Base-by-base conservation (phyloP, 768 basidiomycete species). In the Cystobasidium ongulense region DNA sequence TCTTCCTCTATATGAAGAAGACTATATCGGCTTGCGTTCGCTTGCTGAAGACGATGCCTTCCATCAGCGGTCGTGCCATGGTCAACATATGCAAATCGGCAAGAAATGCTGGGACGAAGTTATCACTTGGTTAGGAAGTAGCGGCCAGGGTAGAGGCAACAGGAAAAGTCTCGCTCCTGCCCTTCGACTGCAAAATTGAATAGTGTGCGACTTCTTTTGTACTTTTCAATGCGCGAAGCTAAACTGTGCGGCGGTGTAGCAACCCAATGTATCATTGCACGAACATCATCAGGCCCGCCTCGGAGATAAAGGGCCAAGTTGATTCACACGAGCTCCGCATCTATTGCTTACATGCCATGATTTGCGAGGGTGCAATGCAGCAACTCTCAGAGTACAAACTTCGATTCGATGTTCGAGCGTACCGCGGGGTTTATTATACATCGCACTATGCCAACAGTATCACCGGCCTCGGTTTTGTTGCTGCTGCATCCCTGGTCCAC, bases 21-120 rank as follows among this genome's bases (percentile, higher is more conserved):
- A 81, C 46, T 81, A 78, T 72, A 76, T 80, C 36, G 80, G 80
- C 0, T 65, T 81, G 0, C 63, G 74, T 0, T 17, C 17, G 31
- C 75, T 81, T 7, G 73, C 80, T 33, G 65, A 77, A 66, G 10
- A 31, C 1, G 74, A 72, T 0, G 53, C 31, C 8, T 36, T 81
- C 1, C 36, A 63, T 17, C 33, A 66, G 15, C 71, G 62, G 1
- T 64, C 72, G 33, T 81, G 80, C 70, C 64, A 77, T 18, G 80
- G 80, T 0, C 62, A 71, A 41, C 80, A 81, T 31, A 81, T 81
- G 80, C 43, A 80, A 71, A 77, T 81, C 10, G 38, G 31, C 1
- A 67, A 74, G 10, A 64, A 72, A 33, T 79, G 78, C 67, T 79
- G 78, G 78, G 53, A 76, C 15, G 54, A 17, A n/a, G 63, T 79